These are phyloP conservation scores for Uronychia binucleata DNA, from an alignment of 73 alveolate genomes.

Conservation along the genomic window DNA sequence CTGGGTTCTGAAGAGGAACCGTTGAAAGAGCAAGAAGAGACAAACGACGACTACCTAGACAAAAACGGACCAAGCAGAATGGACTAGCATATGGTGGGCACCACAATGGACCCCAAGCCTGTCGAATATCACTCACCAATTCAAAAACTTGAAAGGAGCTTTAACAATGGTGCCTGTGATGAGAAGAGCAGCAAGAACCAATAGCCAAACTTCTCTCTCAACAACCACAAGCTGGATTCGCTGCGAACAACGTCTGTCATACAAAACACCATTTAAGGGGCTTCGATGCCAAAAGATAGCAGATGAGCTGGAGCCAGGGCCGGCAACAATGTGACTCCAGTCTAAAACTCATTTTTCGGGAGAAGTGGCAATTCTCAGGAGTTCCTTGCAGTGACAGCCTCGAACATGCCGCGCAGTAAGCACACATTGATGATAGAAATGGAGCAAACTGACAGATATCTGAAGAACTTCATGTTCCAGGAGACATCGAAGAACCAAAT, in stretches of 20 bases:
- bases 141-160: neutral
- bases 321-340: neutral
- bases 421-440: neutral
- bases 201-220: neutral
- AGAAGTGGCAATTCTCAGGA: neutral
- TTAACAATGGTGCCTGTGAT: neutral
- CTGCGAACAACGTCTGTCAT: neutral
- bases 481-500: neutral
- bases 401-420: neutral
- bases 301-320: neutral
- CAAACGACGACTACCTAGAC: neutral
- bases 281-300: neutral
- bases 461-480: neutral
- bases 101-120: neutral
- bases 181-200: neutral
- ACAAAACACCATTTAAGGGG: neutral
- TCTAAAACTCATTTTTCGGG: neutral
- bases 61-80: neutral
- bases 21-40: neutral
- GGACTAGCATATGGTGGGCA: neutral
- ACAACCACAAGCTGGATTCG: neutral
- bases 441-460: neutral
- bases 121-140: neutral
- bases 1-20: neutral
- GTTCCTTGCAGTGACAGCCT: neutral